phyloP scores from a whole-genome alignment of 495 filamentous ascomycete genomes.

The Bathelium albidoporum region DNA sequence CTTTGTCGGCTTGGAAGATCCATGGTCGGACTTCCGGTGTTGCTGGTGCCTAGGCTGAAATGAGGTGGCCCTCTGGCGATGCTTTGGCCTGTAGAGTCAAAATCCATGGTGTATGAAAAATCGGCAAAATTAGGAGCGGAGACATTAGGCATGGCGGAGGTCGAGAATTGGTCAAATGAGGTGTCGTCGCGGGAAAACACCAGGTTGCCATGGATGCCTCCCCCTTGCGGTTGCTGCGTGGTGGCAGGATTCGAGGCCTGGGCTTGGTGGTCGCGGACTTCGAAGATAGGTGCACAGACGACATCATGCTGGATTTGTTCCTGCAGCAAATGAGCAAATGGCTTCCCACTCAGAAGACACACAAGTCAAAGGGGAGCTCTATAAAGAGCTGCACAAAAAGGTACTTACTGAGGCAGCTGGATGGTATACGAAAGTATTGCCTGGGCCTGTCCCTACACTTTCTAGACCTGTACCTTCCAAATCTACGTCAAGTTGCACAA shows the following conservation, averaged over 20 bases:
- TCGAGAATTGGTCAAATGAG: neutral
- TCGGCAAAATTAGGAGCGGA: neutral
- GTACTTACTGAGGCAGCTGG: neutral
- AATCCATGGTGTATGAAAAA: neutral
- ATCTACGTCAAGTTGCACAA: constrained; percentile 88
- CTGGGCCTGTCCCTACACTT: neutral
- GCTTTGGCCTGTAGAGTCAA: neutral
- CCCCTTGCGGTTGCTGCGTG: neutral
- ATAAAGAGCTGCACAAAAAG: neutral
- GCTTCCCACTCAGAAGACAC: too few species aligned
- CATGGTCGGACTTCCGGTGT: neutral
- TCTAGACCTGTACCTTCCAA: constrained; percentile 50
- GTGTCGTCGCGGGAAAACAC: neutral
- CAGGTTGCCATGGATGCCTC: neutral
- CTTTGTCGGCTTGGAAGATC: neutral
- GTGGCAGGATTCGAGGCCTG: neutral
- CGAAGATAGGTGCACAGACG: constrained; percentile 1
- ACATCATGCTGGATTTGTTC: neutral
- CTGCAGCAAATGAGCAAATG: neutral
- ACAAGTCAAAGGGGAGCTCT: too few species aligned
- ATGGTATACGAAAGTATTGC: neutral
- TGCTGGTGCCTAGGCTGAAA: neutral
- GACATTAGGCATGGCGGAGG: neutral
- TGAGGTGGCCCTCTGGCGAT: neutral
- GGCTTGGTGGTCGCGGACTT: neutral